These are phyloP conservation scores for Hibiscus trionum DNA, from an alignment of 345 rosid species.

Conservation along the genomic window DNA sequence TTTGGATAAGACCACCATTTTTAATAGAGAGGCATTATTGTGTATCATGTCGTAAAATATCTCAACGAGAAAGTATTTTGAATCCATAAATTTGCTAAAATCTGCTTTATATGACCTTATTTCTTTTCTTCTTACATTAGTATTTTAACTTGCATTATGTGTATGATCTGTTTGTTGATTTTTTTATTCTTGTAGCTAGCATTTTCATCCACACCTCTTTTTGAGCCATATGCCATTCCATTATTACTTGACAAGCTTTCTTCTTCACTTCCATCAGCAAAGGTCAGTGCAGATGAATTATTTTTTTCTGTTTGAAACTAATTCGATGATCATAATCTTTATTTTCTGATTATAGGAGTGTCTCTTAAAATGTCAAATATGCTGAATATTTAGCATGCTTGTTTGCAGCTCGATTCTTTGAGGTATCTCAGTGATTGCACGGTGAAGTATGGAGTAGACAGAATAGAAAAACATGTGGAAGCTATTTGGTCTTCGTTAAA, in stretches of 20 bases:
- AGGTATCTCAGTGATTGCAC: slow-evolving; percentile 59
- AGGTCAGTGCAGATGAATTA: slow-evolving; percentile 37
- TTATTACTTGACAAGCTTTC: slow-evolving; percentile 91
- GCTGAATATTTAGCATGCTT: background rate
- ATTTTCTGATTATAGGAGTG: background rate
- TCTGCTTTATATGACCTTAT: background rate
- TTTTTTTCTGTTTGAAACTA: background rate
- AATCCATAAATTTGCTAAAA: background rate
- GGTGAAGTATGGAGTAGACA: slow-evolving; percentile 53
- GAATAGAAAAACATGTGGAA: slow-evolving; percentile 54
- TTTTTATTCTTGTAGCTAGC: slow-evolving; percentile 47
- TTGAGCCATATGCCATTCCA: slow-evolving; percentile 82
- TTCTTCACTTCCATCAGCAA: slow-evolving; percentile 74
- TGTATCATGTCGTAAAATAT: background rate
- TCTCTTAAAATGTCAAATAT: background rate
- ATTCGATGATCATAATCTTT: background rate
- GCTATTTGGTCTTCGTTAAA: slow-evolving; percentile 66
- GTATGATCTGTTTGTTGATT: background rate
- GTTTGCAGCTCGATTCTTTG: slow-evolving; percentile 81
- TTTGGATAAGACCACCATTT: background rate
- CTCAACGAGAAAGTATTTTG: background rate
- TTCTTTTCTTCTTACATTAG: background rate
- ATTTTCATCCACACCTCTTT: slow-evolving; percentile 71
- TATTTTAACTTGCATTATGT: background rate
- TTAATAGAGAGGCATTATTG: background rate